Evolutionary conservation across 1,139 yeast genomes (phyloP), one percentile per base, ranked within the genome.

Genomic region (Yamadazyma diospyri): DNA sequence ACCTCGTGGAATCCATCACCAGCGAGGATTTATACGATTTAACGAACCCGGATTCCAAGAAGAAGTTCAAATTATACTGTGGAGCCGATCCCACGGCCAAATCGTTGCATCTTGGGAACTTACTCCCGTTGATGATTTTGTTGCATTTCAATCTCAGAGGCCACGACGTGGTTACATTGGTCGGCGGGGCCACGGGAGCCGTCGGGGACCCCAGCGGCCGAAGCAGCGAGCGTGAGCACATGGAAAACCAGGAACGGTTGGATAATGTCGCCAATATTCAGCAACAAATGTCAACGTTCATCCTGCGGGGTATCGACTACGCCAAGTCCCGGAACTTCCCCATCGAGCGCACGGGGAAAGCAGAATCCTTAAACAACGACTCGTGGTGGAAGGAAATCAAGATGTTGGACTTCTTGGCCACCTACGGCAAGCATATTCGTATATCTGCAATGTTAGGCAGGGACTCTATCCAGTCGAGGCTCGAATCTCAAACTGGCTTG

Each of bases 151-250:
- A 77, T 42, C 61, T 89, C 23, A 64, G 94, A 22, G 98, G 98
- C 1, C 95, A 89, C 53, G 76, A 76, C 43, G 78, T 87, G 8
- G 78, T 80, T 8, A 88, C 94, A 0, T 57, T 94, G 10, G 86
- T 92, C 6, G 98, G 98, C 7, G 98, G 97, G n/a, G 98, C 97
- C 7, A 92, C 99, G 0, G 97, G 97, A 3, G 76, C 77, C 11
- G 95, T 92, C 2, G 99, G 99, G 5, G 99, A 92, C 55, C 99
- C 98, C 2, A 86, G 96, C 38, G 98, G 98, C 0, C 69, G 97
- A 46, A 61, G 71, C 1, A 76, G 88, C 0, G 97, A 87, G 50
- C 69, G 99, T 38, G 55, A 62, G 4, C 65, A 60, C 8, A 68
- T 89, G 62, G 78, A 66, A 10, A 65, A 64, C 2, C 53, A 60